phyloP scores from a whole-genome alignment of 2,329 filamentous ascomycete genomes.

The Pyrenochaeta sp. region DNA sequence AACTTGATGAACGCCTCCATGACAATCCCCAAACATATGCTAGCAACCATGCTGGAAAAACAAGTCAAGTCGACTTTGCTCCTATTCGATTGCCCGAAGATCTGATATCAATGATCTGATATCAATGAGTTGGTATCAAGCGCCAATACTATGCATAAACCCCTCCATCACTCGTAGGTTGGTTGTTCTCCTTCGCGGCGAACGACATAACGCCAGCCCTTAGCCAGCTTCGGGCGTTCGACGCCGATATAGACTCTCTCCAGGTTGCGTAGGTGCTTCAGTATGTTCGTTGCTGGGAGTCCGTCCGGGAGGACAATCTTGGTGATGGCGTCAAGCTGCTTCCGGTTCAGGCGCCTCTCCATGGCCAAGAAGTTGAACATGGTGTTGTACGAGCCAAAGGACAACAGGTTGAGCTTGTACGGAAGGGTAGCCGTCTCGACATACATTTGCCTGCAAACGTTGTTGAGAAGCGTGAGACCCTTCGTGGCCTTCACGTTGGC shows the following conservation, averaged over 20 bases:
- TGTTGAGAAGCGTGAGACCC: conserved; percentile 29
- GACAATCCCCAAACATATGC: conserved; percentile 10
- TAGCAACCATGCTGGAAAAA: no score
- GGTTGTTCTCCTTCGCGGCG: conserved; percentile 23
- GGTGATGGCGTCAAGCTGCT: conserved; percentile 30
- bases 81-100: no score
- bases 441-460: conserved; percentile 39
- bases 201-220: conserved; percentile 25
- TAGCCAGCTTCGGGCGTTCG: conserved; percentile 3
- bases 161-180: conserved; percentile 14
- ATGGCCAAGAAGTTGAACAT: conserved; percentile 39
- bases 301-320: conserved; percentile 22
- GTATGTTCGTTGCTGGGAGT: conserved; percentile 22
- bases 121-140: no score
- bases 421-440: conserved; percentile 36
- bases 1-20: neutral
- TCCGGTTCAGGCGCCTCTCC: conserved; percentile 25
- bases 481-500: conserved; percentile 8
- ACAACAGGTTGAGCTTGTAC: conserved; percentile 31
- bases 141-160: no score
- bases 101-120: no score
- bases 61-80: no score
- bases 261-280: conserved; percentile 28
- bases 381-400: conserved; percentile 26
- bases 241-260: conserved; percentile 22